Evolutionary conservation across 495 filamentous ascomycete genomes (phyloP), one percentile per base, ranked within the genome.

Genomic region (Terfezia claveryi): DNA sequence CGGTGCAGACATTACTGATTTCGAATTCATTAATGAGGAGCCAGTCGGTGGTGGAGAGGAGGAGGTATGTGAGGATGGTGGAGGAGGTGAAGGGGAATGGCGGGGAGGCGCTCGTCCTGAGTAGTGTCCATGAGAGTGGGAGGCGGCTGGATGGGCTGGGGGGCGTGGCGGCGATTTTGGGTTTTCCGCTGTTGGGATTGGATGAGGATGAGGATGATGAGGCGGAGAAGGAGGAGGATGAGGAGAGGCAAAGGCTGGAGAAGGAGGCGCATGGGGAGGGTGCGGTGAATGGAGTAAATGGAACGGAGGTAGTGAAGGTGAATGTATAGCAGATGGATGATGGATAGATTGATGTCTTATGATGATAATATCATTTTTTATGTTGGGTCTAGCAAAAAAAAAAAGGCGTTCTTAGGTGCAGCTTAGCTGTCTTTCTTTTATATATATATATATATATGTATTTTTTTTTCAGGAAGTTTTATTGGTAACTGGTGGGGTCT

Each of bases 121-220:
- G 92, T 61, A 87, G 82, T 58, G 81, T 91, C 62, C 89, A 96
- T 67, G 91, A 94, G 71, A 95, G 91, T 70, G 91, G 91, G 16
- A 80, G 82, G 68, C 70, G 87, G 55, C 69, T 98, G 49, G 89
- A 94, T 55, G 79, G 76, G 3, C 63, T 98, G 56, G 89, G 91
- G 1, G 83, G 86, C 7, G 80, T 98, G 57, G 92, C 88, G 23
- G 85, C 87, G 11, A 81, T 96, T 36, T 70, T 93, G 58, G 94
- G 89, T 5, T 98, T 87, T 62, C 89, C 92, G 1, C 68, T 98
- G 23, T 70, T 74, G 44, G 82, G 83, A 58, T 67, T 88, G 32
- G 84, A 87, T 57, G 79, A 82, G 49, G 76, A 75, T 16, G 75
- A 76, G 3, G 78, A 82, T 4, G 78, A 78, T 38, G 76, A 75